Evolutionary conservation across 495 filamentous ascomycete species (phyloP), one percentile per base, ranked within the genome.

Genomic region (Aspergillus saccharolyticus): DNA sequence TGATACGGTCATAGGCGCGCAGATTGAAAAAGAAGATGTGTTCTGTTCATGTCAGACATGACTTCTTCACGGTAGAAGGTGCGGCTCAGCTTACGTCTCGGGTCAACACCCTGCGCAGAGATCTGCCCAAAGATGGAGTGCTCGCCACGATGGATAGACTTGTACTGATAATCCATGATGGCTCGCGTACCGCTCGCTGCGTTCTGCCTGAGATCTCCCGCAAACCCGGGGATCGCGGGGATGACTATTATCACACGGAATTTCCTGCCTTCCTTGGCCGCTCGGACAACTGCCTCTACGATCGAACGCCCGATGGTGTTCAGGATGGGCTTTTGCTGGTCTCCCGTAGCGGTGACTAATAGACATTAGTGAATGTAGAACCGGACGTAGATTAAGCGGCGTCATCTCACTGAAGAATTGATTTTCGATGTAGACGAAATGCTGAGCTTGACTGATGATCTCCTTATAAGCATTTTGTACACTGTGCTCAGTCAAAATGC

Each of bases 121-220:
- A 97, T 84, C 62, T 88, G 88, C 16, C 81, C 87, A 63, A 87
- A 91, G 50, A 97, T 97, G 12, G 89, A 96, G 68, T 96, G 78
- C 62, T 96, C 85, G 1, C 94, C 93, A 14, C 93, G 88, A 63
- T 85, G 86, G 57, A 98, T 96, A 1, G 90, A 94, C 69, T 94
- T 97, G 74, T 93, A 98, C 69, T 97, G 93, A 69, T 97, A 98
- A 66, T 96, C 92, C 90, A 98, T 98, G 66, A 97, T 98, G 3
- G 91, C 91, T 55, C 90, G 75, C 0, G 93, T 97, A 20, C 94
- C 93, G 18, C 80, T 81, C 0, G 94, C 93, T 22, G 86, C 90
- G 60, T 87, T 84, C 16, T 89, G 85, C 33, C 93, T 74, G 12
- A 98, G 75, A 69, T 96, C 93, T 10, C 94, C 93, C 1, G 93